Evolutionary conservation across 345 rosid genomes (phyloP), one percentile per base, ranked within the genome.

Genomic region (Schrenkiella parvula): DNA sequence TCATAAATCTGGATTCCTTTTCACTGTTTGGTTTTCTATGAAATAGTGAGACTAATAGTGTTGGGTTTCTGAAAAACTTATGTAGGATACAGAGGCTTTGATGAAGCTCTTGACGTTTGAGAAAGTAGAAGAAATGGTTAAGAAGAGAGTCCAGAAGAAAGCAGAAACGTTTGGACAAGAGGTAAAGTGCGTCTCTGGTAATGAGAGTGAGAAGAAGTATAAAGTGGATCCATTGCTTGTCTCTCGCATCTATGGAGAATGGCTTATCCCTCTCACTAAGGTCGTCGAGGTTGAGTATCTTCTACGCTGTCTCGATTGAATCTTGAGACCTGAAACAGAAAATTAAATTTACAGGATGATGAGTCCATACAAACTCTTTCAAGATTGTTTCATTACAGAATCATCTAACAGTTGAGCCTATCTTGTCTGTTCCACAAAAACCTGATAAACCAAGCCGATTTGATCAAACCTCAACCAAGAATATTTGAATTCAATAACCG

Each of bases 241-340:
- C 11, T 84, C 88, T 19, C 89, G 82, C 22, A 91, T 93, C 13
- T 93, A 87, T 38, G 86, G 74, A 2, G 89, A 91, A 14, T 91
- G 98, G 97, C 82, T 89, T 8, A 93, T 93, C 59, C 97, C 97
- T 48, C 80, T 90, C 19, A 93, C 98, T 34, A 93, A 90, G 73
- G 69, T 9, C 1, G 97, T 93, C 32, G 80, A 93, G 73, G 85
- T 93, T 28, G 87, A 89, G 73, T 93, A 93, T 80, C 96, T 91
- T 44, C 91, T 91, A 6, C 86, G 83, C 17, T 89, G 98, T 43
- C 80, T 91, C 2, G 91, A 91, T 58, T 89, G 83, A 86, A 44
- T 26, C 58, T 26, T 29, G 25, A 26, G 42, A 46, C 15, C 28
- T 41, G 28, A 14, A 21, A 9, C 26, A n/a, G 17, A 2, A 8